Percentiles rank a stretch among this genome's conserved stretches.
These are phyloP conservation scores for Monosporascus sp. DNA, from an alignment of 2,329 filamentous ascomycete genomes.

Conservation along the genomic window DNA sequence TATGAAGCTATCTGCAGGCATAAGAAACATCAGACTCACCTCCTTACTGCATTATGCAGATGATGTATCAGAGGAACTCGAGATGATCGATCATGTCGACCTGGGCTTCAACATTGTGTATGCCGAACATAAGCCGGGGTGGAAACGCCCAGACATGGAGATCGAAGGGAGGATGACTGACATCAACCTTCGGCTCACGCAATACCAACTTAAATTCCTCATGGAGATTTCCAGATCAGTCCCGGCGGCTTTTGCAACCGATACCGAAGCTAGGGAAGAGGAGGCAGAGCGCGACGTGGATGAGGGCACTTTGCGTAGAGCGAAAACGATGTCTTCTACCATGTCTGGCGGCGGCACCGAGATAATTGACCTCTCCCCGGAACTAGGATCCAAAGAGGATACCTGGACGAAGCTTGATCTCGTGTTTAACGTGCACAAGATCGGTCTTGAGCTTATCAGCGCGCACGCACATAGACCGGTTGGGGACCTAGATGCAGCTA, in stretches of 20 bases:
- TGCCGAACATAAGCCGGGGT: constrained; percentile 73
- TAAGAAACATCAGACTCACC: constrained; percentile 86
- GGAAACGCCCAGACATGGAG: constrained; percentile 83
- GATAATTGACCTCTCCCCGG: constrained; percentile 58
- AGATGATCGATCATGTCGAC: constrained; percentile 96
- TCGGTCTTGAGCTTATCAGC: constrained; percentile 82
- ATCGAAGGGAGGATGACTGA: constrained; percentile 90
- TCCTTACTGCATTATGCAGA: constrained; percentile 80
- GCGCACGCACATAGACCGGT: constrained; percentile 72
- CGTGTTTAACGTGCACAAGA: constrained; percentile 80
- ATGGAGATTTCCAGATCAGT: constrained; percentile 84
- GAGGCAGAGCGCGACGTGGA: constrained; percentile 73
- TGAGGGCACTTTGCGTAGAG: constrained; percentile 45
- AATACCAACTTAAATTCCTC: constrained; percentile 85
- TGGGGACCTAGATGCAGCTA: constrained; percentile 71
- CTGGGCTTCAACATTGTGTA: constrained; percentile 89
- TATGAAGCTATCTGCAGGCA: constrained; percentile 86
- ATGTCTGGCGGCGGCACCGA: constrained; percentile 33
- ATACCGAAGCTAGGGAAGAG: constrained; percentile 65
- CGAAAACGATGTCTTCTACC: constrained; percentile 37
- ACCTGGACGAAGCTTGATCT: constrained; percentile 93
- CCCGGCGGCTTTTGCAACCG: constrained; percentile 77
- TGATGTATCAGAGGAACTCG: constrained; percentile 73
- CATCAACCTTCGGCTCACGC: constrained; percentile 83
- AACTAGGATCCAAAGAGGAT: constrained; percentile 62